These are phyloP conservation scores for Spizellomyces punctatus DNA, from an alignment of 192 early-diverging fungal species.

Conservation along the genomic window DNA sequence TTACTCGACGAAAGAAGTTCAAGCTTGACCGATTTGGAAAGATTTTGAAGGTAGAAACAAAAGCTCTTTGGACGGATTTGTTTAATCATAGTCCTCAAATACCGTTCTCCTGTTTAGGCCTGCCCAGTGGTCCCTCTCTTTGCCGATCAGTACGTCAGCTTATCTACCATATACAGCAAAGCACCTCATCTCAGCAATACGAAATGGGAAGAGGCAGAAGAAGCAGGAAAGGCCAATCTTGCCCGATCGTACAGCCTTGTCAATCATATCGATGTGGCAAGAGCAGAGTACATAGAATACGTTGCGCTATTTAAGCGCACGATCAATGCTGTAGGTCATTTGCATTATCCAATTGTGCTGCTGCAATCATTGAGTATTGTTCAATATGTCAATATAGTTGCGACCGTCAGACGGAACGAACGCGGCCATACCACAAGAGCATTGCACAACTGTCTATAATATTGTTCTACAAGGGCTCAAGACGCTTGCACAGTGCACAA, in stretches of 20 bases:
- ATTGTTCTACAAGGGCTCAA: slow-evolving; percentile 28
- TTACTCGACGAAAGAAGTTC: slow-evolving; percentile 49
- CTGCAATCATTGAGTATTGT: neutral
- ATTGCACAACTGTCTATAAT: slow-evolving; percentile 26
- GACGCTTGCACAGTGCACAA: slow-evolving; percentile 30
- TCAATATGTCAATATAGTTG: neutral
- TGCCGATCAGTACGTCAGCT: slow-evolving; percentile 45
- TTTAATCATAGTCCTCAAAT: too few relatives aligned
- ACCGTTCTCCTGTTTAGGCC: slow-evolving; percentile 13
- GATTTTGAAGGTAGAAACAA: slow-evolving; percentile 42
- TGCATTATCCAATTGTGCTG: neutral
- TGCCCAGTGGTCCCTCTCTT: slow-evolving; percentile 50
- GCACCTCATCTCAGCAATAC: slow-evolving; percentile 41
- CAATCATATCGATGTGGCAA: slow-evolving; percentile 12
- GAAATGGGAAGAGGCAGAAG: slow-evolving; percentile 38
- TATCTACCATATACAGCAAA: slow-evolving; percentile 47
- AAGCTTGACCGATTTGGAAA: slow-evolving; percentile 52
- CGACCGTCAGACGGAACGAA: neutral
- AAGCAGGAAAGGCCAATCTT: slow-evolving; percentile 11
- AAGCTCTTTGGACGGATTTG: neutral
- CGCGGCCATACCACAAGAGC: neutral
- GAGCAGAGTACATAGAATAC: slow-evolving; percentile 33
- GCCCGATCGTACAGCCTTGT: slow-evolving; percentile 25
- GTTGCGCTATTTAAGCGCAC: slow-evolving; percentile 14
- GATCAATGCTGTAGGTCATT: slow-evolving; percentile 18